Conservation (phyloP, 345 rosid genomes). For the Physaria fendleri region DNA sequence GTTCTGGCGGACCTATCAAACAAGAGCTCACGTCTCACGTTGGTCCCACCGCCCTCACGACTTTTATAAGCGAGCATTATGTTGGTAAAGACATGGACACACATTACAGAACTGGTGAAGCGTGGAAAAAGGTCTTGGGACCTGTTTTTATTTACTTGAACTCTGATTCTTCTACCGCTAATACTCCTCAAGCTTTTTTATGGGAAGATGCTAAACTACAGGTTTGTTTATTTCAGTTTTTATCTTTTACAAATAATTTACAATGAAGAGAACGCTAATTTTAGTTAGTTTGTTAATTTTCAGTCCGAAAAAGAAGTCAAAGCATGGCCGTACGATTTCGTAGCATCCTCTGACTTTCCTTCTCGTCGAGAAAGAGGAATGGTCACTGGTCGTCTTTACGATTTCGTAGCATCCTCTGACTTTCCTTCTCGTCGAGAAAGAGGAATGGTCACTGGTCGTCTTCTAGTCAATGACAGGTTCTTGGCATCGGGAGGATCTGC, state of each 20-base stretch:
- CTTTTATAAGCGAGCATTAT: conserved; percentile 75
- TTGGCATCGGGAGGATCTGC: conserved; percentile 40
- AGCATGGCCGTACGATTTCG: conserved; percentile 68
- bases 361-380: conserved; percentile 37
- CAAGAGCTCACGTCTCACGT: conserved; percentile 84
- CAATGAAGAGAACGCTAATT: not conserved
- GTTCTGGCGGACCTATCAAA: conserved; percentile 61
- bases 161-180: conserved; percentile 28
- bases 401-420: conserved; percentile 36
- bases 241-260: not conserved
- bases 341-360: conserved; percentile 42
- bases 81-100: conserved; percentile 57
- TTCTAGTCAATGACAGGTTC: conserved; percentile 25
- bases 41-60: conserved; percentile 56
- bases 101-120: conserved; percentile 41
- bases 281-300: not conserved
- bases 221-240: conserved; percentile 26
- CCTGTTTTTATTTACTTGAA: conserved; percentile 70
- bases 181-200: conserved; percentile 18
- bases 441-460: conserved; percentile 34
- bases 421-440: conserved; percentile 35
- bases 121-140: conserved; percentile 81
- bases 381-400: conserved; percentile 38
- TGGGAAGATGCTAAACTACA: conserved; percentile 82
- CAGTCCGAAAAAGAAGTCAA: conserved; percentile 44